These are phyloP conservation scores for Centaurea solstitialis DNA, from an alignment of 129 eudicot genomes.

Conservation along the genomic window DNA sequence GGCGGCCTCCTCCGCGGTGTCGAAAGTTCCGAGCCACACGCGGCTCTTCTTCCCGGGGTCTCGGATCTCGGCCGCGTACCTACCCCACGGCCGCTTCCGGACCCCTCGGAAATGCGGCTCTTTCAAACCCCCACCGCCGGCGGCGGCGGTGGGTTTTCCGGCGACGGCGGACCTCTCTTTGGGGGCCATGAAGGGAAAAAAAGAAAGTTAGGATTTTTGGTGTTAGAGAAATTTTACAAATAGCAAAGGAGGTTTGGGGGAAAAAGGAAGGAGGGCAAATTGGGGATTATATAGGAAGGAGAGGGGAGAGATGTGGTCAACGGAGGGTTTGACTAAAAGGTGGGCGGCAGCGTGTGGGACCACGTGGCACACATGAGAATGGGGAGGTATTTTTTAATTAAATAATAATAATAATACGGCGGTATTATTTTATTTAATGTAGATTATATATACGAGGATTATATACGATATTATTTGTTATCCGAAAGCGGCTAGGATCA, in stretches of 20 bases:
- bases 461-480: conserved; percentile 12
- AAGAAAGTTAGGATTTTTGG: not conserved
- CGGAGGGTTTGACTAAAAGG: conserved; percentile 42
- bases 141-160: conserved; percentile 22
- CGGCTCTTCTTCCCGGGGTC: conserved; percentile 46
- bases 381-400: not conserved
- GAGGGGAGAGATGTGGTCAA: conserved; percentile 20
- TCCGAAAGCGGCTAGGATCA: conserved; percentile 18
- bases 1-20: conserved; percentile 69
- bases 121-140: not conserved
- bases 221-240: not conserved
- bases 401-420: conserved; percentile 8
- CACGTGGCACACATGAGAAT: conserved; percentile 20
- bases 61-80: conserved; percentile 55
- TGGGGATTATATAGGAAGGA: conserved; percentile 21
- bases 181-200: conserved; percentile 38
- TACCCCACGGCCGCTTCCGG: conserved; percentile 79
- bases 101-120: conserved; percentile 71
- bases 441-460: conserved; percentile 19
- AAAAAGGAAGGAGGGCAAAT: not conserved
- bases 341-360: conserved; percentile 46
- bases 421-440: conserved; percentile 11
- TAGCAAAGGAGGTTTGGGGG: conserved; percentile 10
- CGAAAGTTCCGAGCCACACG: conserved; percentile 49
- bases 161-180: conserved; percentile 25